Base-by-base conservation (phyloP, 371 early-diverging fungal genomes). In the Entomophthora muscae region DNA sequence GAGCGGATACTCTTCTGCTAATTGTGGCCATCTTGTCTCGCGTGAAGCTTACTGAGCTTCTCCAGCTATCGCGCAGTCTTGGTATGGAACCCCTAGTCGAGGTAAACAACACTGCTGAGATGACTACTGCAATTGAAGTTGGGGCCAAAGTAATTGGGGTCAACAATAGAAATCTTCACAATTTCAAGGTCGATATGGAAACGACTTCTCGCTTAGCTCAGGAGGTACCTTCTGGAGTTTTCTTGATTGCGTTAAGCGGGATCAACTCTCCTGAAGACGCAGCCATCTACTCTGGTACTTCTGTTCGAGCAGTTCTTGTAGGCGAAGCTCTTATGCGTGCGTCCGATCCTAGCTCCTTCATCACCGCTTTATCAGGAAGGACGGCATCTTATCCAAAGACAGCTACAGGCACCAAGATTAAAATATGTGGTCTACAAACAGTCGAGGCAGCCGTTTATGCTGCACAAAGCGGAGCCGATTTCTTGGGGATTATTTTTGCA, bases 51-150 rank as follows among this genome's bases (percentile, higher is more conserved):
- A 67, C 66, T 30, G 76, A 83, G 2, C 76, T 94, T 7, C 77
- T 93, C 68, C 72, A 68, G 5, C 88, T 85, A 66, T 72, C 93
- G 1, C 79, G 87, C 12, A 63, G 68, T 5, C 75, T 95, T 7
- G 91, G 90, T 1, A 96, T 98, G 88, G 96, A 95, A 71, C 94
- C 98, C n/a, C 73, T 98, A 64, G 96, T 96, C 0, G 98, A 98
- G 73, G 95, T 98, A 42, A 93, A 95, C 70, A 89, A 84, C 67
- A 79, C 72, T 12, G 83, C 79, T 31, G 96, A 98, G 74, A 91
- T 94, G 93, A 71, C 78, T 31, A 76, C 81, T 33, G 98, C 98
- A 0, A 70, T 92, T 32, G 80, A 79, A 17, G 69, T 84, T 1
- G 93, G 91, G 0, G 82, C 98, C 23, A 79, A 79, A 68, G 82